phyloP scores from a whole-genome alignment of 2,329 filamentous ascomycete species.

The Sordariomycetes sp. region DNA sequence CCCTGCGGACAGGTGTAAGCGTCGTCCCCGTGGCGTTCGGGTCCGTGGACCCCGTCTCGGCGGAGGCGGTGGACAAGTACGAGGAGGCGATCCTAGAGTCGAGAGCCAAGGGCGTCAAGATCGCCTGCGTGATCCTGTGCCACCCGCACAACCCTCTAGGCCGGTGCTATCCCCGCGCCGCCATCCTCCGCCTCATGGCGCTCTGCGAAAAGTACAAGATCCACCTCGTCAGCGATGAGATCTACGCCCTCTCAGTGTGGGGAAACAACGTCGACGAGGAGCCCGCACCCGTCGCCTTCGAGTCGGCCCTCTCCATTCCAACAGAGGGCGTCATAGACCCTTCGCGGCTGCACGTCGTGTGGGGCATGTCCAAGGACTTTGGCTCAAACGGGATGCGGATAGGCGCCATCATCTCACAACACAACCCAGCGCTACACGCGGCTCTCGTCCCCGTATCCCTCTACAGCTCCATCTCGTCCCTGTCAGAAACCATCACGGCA shows the following conservation, averaged over 20 bases:
- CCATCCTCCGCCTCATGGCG: constrained; percentile 25
- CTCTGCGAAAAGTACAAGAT: constrained; percentile 32
- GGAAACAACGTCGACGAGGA: constrained; percentile 19
- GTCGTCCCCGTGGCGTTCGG: constrained; percentile 29
- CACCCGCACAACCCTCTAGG: constrained; percentile 39
- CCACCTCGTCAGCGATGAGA: constrained; percentile 37
- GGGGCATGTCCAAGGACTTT: constrained; percentile 37
- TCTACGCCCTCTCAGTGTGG: constrained; percentile 38
- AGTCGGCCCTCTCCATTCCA: constrained; percentile 30
- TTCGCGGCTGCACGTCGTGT: constrained; percentile 34
- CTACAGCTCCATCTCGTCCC: constrained; percentile 29
- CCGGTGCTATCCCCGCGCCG: constrained; percentile 26
- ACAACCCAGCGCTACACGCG: constrained; percentile 22
- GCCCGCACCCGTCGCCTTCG: constrained; percentile 20
- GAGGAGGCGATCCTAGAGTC: constrained; percentile 25
- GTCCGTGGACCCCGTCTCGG: constrained; percentile 26
- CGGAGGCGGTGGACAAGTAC: constrained; percentile 26
- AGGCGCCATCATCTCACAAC: constrained; percentile 33
- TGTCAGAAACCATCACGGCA: constrained; percentile 25
- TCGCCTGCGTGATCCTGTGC: constrained; percentile 35
- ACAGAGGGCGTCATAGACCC: constrained; percentile 29
- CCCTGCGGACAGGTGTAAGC: constrained; percentile 22
- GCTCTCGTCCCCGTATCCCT: constrained; percentile 22
- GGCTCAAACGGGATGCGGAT: constrained; percentile 41
- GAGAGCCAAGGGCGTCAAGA: constrained; percentile 21